A percentile compares a stretch with the other conserved stretches of the same genome.
These are phyloP conservation scores for Mucor piriformis DNA, from an alignment of 371 early-diverging fungal species.

Conservation along the genomic window DNA sequence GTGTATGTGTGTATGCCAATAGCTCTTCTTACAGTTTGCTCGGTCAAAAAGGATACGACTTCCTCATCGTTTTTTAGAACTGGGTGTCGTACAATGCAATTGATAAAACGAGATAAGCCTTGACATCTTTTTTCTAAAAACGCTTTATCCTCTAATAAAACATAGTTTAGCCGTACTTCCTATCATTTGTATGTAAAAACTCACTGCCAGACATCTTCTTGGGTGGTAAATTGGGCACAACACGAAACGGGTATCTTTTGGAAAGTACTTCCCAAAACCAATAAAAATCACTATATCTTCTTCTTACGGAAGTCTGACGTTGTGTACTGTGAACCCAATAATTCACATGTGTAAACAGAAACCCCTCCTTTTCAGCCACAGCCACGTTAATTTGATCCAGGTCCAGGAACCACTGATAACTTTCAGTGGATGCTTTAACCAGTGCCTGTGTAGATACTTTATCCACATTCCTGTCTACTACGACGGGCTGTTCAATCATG, in stretches of 20 bases:
- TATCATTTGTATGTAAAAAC: too few relatives aligned
- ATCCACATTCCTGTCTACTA: slow-evolving; percentile 7
- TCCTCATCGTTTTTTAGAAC: slow-evolving; percentile 64
- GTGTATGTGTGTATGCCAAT: too few relatives aligned
- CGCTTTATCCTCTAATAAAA: slow-evolving; percentile 52
- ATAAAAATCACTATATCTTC: slow-evolving; percentile 53
- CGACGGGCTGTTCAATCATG: not conserved
- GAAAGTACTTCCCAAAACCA: slow-evolving; percentile 77
- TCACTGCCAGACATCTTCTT: slow-evolving; percentile 50
- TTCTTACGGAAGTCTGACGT: slow-evolving; percentile 40
- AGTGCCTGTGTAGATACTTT: slow-evolving; percentile 19
- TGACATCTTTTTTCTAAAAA: slow-evolving; percentile 73
- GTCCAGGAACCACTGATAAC: slow-evolving; percentile 51
- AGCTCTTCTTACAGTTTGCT: slow-evolving; percentile 56
- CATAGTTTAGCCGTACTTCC: not conserved
- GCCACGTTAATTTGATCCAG: slow-evolving; percentile 62
- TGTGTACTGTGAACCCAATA: slow-evolving; percentile 48
- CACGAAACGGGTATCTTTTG: slow-evolving; percentile 76
- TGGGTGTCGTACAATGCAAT: slow-evolving; percentile 76
- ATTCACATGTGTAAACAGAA: slow-evolving; percentile 52
- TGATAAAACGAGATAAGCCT: slow-evolving; percentile 72
- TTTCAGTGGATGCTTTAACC: slow-evolving; percentile 21
- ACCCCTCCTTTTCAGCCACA: slow-evolving; percentile 71
- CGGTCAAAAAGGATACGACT: slow-evolving; percentile 66
- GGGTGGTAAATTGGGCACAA: slow-evolving; percentile 59